Evolutionary conservation across 2,329 filamentous ascomycete genomes (phyloP).

Genomic region (Byssothecium circinans): DNA sequence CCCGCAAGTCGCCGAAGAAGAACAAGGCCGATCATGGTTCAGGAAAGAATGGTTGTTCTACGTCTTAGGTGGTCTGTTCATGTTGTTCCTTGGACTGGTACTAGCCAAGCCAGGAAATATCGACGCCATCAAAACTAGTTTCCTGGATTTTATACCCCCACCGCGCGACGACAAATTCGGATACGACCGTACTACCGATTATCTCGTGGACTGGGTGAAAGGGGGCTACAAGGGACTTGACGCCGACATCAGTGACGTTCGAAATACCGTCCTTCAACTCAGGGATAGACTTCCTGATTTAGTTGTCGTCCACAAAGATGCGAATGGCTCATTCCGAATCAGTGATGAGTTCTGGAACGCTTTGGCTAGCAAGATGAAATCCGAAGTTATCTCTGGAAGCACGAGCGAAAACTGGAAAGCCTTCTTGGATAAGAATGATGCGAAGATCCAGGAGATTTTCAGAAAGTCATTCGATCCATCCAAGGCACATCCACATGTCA

Average conservation of each 20-base stretch:
- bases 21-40: neutral
- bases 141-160: too few relatives aligned
- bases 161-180: neutral
- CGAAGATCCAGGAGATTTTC: constrained; percentile 33
- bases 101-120: too few relatives aligned
- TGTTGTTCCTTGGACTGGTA: neutral
- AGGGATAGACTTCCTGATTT: constrained; percentile 54
- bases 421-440: constrained; percentile 57
- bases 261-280: constrained; percentile 6
- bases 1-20: neutral
- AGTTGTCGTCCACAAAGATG: constrained; percentile 58
- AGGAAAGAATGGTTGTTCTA: neutral
- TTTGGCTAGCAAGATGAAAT: constrained; percentile 57
- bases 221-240: neutral
- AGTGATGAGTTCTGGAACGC: constrained; percentile 67
- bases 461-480: constrained; percentile 7
- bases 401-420: constrained; percentile 52
- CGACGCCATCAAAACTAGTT: too few relatives aligned
- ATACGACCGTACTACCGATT: neutral
- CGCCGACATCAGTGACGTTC: neutral
- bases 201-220: neutral
- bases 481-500: constrained; percentile 17
- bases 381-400: constrained; percentile 38
- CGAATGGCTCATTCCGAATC: constrained; percentile 58
- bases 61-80: neutral